Conservation (phyloP, 208 protist species). For the Wallacemonas rigidus region DNA sequence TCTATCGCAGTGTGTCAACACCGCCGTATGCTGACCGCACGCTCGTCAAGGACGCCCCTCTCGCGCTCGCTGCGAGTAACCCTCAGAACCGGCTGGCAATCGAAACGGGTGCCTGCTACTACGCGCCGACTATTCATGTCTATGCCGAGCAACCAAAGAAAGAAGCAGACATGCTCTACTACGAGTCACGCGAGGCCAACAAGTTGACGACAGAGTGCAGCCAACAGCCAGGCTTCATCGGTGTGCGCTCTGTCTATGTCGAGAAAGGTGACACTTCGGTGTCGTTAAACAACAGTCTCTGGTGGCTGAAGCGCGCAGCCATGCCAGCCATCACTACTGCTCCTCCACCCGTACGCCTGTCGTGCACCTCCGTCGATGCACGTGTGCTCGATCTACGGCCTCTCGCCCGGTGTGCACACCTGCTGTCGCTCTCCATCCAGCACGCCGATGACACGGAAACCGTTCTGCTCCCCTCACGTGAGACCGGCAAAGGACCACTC, state of each 20-base stretch:
- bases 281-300: not conserved
- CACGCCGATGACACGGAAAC: not conserved
- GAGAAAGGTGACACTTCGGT: not conserved
- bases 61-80: slow-evolving; percentile 4
- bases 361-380: not conserved
- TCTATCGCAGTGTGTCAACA: slow-evolving; percentile 1
- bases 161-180: not conserved
- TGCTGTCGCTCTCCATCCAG: not conserved
- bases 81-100: slow-evolving; percentile 6
- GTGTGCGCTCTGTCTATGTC: not conserved
- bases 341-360: not conserved
- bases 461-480: not conserved
- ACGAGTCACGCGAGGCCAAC: slow-evolving; percentile 5
- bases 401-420: not conserved
- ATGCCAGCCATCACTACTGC: not conserved
- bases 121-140: not conserved
- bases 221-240: not conserved
- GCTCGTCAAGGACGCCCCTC: slow-evolving; percentile 6
- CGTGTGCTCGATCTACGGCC: not conserved
- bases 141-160: not conserved
- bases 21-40: slow-evolving; percentile 11
- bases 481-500: not conserved
- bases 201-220: not conserved
- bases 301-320: not conserved
- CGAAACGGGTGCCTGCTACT: not conserved